These are phyloP conservation scores for Lipomyces mesembrius DNA, from an alignment of 805 yeast genomes.

Conservation along the genomic window DNA sequence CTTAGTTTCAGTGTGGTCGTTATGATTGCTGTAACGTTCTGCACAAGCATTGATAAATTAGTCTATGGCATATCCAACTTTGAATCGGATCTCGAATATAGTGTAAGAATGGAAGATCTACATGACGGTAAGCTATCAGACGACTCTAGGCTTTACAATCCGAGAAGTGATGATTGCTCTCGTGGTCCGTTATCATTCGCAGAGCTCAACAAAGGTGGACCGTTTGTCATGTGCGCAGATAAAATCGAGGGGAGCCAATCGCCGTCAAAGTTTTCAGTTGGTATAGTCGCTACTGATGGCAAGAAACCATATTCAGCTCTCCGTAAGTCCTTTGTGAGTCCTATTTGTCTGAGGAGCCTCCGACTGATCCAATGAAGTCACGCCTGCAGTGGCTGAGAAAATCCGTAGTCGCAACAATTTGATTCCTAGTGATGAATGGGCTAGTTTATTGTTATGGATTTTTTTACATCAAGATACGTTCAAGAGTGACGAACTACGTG, in stretches of 20 bases:
- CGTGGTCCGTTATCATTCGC: slow-evolving; percentile 23
- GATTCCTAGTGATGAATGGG: slow-evolving; percentile 22
- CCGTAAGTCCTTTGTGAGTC: slow-evolving; percentile 3
- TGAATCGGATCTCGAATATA: background rate
- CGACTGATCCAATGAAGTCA: background rate
- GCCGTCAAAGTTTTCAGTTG: slow-evolving; percentile 2
- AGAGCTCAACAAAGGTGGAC: slow-evolving; percentile 19
- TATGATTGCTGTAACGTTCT: background rate
- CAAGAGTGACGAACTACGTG: background rate
- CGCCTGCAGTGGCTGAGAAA: background rate
- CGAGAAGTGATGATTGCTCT: slow-evolving; percentile 5
- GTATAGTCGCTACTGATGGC: slow-evolving; percentile 22
- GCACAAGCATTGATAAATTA: background rate
- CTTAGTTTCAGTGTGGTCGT: background rate
- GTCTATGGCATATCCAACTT: background rate
- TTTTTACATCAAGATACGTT: slow-evolving; percentile 17
- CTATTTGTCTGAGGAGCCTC: background rate
- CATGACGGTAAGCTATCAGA: background rate
- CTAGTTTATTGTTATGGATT: slow-evolving; percentile 6
- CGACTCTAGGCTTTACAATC: background rate
- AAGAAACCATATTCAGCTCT: slow-evolving; percentile 11
- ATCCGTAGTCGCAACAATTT: background rate
- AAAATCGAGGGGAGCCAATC: background rate
- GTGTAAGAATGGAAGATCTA: background rate
- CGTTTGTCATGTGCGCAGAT: slow-evolving; percentile 25